These are phyloP conservation scores for Zoysia pacifica DNA, from an alignment of 176 grass and related monocot genomes.

Conservation along the genomic window DNA sequence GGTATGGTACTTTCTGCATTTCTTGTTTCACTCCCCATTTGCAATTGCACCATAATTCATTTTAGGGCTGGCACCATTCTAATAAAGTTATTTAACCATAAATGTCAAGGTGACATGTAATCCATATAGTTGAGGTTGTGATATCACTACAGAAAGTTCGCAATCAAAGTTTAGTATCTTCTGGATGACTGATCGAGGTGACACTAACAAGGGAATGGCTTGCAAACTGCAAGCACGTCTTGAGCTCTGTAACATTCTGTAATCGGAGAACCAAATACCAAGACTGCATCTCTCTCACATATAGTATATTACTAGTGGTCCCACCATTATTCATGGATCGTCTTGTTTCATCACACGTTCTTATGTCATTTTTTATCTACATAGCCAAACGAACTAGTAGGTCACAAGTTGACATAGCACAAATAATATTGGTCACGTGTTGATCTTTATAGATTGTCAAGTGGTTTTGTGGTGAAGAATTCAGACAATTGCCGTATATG, in stretches of 20 bases:
- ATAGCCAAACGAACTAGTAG: neutral
- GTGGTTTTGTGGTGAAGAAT: slow-evolving; percentile 1
- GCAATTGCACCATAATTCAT: neutral
- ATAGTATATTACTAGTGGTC: neutral
- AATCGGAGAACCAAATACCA: slow-evolving; percentile 1
- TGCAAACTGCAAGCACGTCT: slow-evolving; percentile 32
- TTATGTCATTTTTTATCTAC: neutral
- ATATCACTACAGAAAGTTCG: neutral
- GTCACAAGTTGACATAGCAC: neutral
- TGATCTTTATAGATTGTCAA: neutral
- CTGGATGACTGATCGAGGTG: neutral
- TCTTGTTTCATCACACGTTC: neutral
- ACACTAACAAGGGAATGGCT: neutral
- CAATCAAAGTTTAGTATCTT: neutral
- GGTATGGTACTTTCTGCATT: neutral
- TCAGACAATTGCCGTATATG: slow-evolving; percentile 7
- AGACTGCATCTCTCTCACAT: neutral
- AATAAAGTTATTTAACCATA: neutral
- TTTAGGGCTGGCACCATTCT: neutral
- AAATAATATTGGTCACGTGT: neutral
- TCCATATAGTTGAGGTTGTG: neutral
- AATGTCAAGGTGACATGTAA: neutral
- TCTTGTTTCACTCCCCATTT: neutral
- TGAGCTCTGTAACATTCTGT: slow-evolving; percentile 16
- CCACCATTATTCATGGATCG: neutral